Percentiles rank a stretch among this genome's conserved stretches.
phyloP scores from a whole-genome alignment of 441 rosid species.

The Populus hybrid region DNA sequence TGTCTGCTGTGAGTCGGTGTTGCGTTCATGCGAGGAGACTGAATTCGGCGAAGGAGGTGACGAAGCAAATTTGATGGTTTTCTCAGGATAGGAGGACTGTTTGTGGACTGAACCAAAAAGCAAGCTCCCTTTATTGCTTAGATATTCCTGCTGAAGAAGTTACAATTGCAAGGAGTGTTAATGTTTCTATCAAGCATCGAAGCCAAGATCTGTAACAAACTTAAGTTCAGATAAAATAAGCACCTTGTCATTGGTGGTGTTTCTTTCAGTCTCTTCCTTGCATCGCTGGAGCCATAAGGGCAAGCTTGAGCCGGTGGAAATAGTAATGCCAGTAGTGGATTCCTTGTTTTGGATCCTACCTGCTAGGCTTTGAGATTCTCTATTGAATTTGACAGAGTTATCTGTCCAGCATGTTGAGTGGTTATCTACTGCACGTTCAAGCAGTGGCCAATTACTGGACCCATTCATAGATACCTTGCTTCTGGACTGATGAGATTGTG shows the following conservation, averaged over 20 bases:
- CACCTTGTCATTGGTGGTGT: conserved; percentile 34
- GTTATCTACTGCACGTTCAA: conserved; percentile 26
- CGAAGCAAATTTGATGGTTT: conserved; percentile 40
- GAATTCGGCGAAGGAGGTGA: conserved; percentile 42
- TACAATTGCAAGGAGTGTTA: background rate
- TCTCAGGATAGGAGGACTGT: conserved; percentile 20
- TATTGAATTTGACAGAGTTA: conserved; percentile 27
- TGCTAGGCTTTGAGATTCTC: conserved; percentile 30
- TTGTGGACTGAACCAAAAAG: conserved; percentile 26
- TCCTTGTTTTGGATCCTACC: conserved; percentile 24
- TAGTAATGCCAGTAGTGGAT: background rate
- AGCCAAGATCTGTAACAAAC: background rate
- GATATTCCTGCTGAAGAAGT: background rate
- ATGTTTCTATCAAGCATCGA: background rate
- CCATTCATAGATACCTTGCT: conserved; percentile 26
- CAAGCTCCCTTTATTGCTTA: conserved; percentile 44
- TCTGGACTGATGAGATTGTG: conserved; percentile 24
- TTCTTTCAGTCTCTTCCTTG: conserved; percentile 39
- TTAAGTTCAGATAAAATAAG: background rate
- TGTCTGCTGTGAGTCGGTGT: conserved; percentile 14
- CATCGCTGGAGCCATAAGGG: conserved; percentile 59
- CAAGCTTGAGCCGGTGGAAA: conserved; percentile 38
- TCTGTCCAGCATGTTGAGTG: conserved; percentile 25
- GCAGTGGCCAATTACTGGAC: conserved; percentile 32
- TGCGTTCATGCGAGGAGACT: conserved; percentile 32